Evolutionary conservation across 1,284 basidiomycete species (phyloP), one percentile per base, ranked within the genome.

Genomic region (Neotropicomus parvogracilis): DNA sequence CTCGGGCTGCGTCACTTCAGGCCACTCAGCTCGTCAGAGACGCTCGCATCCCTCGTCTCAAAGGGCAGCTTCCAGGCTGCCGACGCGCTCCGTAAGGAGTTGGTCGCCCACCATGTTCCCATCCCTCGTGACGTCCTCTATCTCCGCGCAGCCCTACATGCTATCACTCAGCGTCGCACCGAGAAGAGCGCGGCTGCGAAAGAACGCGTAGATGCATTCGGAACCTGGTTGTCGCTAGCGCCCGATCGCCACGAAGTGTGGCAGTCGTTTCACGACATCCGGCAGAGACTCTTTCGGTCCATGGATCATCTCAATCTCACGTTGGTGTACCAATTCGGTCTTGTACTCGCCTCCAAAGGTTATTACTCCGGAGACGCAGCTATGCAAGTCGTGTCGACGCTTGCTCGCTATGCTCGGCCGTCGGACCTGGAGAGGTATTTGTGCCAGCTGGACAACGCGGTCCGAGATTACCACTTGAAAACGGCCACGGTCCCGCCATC

Each of bases 261-360:
- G 40, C 41, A 44, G 24, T 37, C 63, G 7, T 67, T 67, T 48
- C 40, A 47, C 27, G 49, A 50, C 14, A 59, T 65, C 20, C 62
- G 58, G 3, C 46, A 53, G 20, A 49, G 46, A n/a, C 45, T 68
- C 13, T 65, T 65, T 39, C 48, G 52, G 28, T 44, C 52, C 27
- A 57, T 58, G 52, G 60, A 63, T 8, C 54, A 63, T 42, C 61
- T 68, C 45, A 57, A 66, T 16, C 47, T 68, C 19, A 6, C 44
- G 3, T 45, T 67, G 14, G 44, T 65, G 9, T 49, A 65, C 16
- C 50, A 44, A 6, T 65, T 65, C 31, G 63, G 66, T 36, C 38
- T 63, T 17, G 35, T 55, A 0, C 53, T 67, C 14, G 65, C 62
- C 3, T 47, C 53, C 12, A 67, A 65, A 40, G 66, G 63, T 0